These are phyloP conservation scores for Solanum lycopersicoides DNA, from an alignment of 257 asterid species.

Conservation along the genomic window DNA sequence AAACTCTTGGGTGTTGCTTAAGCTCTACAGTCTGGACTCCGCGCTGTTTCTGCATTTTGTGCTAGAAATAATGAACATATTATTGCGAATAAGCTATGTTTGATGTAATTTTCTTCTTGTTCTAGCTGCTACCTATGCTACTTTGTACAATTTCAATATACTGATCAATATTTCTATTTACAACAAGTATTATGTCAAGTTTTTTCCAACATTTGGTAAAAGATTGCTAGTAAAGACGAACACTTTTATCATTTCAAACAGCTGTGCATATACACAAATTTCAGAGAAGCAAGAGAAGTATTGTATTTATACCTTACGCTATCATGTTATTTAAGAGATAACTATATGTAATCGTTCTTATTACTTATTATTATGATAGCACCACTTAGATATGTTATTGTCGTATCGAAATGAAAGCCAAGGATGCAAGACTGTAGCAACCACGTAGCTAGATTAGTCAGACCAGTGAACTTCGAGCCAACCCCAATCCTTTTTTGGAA, in stretches of 20 bases:
- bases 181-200: no score
- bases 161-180: background rate
- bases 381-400: no score
- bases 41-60: background rate
- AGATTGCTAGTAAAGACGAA: no score
- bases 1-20: conserved; percentile 56
- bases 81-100: background rate
- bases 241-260: background rate
- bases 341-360: background rate
- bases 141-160: background rate
- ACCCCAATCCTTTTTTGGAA: background rate
- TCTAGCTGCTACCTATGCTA: background rate
- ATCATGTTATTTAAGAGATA: background rate
- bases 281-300: background rate
- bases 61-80: background rate
- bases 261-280: background rate
- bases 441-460: background rate
- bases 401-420: background rate
- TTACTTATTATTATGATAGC: background rate
- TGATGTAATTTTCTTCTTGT: background rate
- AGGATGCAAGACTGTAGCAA: background rate
- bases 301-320: no score
- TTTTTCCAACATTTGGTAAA: no score
- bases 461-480: conserved; percentile 2
- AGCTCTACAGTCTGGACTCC: background rate